Evolutionary conservation across 1,284 basidiomycete species (phyloP).

Genomic region (Ceratobasidium sp.): DNA sequence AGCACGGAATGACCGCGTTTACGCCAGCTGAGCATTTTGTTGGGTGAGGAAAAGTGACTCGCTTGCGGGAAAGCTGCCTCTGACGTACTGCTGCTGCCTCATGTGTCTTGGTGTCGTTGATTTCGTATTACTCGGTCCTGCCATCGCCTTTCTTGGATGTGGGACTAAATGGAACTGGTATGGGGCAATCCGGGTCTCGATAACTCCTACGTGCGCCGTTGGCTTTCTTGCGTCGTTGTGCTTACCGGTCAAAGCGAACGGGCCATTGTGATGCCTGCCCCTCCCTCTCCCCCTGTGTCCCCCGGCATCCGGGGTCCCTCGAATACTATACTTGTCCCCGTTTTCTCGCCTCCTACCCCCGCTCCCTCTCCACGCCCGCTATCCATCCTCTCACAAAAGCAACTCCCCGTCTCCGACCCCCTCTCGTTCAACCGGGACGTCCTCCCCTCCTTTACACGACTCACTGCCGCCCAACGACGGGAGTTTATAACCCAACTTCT

Average conservation of each 20-base stretch:
- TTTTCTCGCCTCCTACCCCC: conserved; percentile 73
- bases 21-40: conserved; percentile 37
- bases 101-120: conserved; percentile 6
- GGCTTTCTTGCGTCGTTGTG: not conserved
- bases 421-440: conserved; percentile 49
- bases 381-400: conserved; percentile 38
- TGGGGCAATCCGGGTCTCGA: not conserved
- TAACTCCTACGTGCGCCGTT: not conserved
- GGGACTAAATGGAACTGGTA: not conserved
- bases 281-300: conserved; percentile 30
- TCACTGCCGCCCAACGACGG: conserved; percentile 62
- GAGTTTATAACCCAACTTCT: conserved; percentile 73
- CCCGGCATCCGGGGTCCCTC: conserved; percentile 25
- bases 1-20: conserved; percentile 28
- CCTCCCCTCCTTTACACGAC: conserved; percentile 53
- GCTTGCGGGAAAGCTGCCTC: not conserved
- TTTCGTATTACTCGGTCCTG: conserved; percentile 8
- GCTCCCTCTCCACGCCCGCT: conserved; percentile 68
- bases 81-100: conserved; percentile 16
- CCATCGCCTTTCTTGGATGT: not conserved
- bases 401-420: conserved; percentile 43
- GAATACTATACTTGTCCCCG: conserved; percentile 54
- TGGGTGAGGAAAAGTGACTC: conserved; percentile 30
- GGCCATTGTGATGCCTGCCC: conserved; percentile 23
- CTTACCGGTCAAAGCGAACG: conserved; percentile 16